Base-by-base conservation (phyloP, 2,329 filamentous ascomycete genomes). In the Coniochaeta sp. region DNA sequence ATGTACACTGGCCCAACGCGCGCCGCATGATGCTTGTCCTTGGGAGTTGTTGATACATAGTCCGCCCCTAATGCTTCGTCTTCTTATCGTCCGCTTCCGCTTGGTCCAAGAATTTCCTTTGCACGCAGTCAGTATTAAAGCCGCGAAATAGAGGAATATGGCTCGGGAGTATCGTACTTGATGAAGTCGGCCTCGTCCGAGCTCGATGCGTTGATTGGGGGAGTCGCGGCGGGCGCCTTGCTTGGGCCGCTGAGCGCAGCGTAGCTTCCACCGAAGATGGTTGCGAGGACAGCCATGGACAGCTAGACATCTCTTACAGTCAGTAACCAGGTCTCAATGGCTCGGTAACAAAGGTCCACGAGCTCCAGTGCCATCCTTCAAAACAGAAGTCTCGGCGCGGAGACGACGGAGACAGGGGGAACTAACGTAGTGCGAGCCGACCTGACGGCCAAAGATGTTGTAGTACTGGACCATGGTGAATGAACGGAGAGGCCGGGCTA, bases 181-280 rank as follows among this genome's bases (percentile, higher is more conserved):
- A 86, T 85, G 74, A 86, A 86, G 71, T 85, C 81, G 73, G 80
- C 82, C 77, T 86, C 83, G 70, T 85, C 83, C 68, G 82, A 77
- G 75, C 78, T 84, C 58, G 81, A 79, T 62, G 83, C 83, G 73
- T 86, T 85, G 77, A 86, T 83, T 58, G 83, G 83, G 64, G 83
- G 83, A 57, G 79, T 72, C 62, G 78, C 76, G 57, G 72, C 66
- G 65, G 71, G 62, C 66, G 70, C 69, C 71, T 75, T 77, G 73
- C 77, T 77, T 70, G 77, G 72, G 62, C 82, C 79, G 57, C 75
- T 72, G 60, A 75, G 62, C 59, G 75, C 73, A 43, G 76, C 67
- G 71, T 79, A 80, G 70, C 70, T 69, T 62, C 79, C 81, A 66
- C 76, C 77, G 68, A 82, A 82, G 57, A 86, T 67, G 62, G 76